These are phyloP conservation scores for Capronia americana DNA, from an alignment of 2,329 filamentous ascomycete genomes.

Conservation along the genomic window DNA sequence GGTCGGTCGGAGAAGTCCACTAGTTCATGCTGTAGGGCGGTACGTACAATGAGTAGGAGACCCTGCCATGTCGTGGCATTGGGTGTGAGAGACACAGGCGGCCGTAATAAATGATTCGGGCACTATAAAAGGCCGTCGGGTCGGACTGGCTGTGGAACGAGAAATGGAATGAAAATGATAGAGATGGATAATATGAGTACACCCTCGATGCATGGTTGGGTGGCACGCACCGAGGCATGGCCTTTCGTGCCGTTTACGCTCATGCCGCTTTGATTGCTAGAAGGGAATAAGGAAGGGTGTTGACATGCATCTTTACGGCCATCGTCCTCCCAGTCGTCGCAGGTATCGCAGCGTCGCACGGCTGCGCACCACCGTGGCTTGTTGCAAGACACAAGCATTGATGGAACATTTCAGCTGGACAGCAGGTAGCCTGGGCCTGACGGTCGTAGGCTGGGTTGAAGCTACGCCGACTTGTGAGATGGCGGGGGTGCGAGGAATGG, in stretches of 20 bases:
- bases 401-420: neutral
- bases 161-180: neutral
- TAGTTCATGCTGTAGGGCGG: conserved; percentile 6
- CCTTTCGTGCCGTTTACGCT: neutral
- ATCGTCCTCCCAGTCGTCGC: neutral
- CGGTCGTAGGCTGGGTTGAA: neutral
- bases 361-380: neutral
- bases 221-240: neutral
- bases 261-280: neutral
- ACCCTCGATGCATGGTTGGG: neutral
- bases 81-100: neutral
- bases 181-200: neutral
- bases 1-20: conserved; percentile 2
- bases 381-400: neutral
- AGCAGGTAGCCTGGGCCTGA: neutral
- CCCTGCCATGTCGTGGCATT: too few relatives aligned
- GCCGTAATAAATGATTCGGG: neutral
- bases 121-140: neutral
- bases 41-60: neutral
- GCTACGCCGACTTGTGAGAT: neutral
- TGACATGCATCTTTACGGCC: neutral
- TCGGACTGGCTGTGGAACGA: neutral
- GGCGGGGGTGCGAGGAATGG: too few relatives aligned
- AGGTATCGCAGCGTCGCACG: neutral
- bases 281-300: neutral